These are phyloP conservation scores for Alternaria burnsii DNA, from an alignment of 2,329 filamentous ascomycete species.

Conservation along the genomic window DNA sequence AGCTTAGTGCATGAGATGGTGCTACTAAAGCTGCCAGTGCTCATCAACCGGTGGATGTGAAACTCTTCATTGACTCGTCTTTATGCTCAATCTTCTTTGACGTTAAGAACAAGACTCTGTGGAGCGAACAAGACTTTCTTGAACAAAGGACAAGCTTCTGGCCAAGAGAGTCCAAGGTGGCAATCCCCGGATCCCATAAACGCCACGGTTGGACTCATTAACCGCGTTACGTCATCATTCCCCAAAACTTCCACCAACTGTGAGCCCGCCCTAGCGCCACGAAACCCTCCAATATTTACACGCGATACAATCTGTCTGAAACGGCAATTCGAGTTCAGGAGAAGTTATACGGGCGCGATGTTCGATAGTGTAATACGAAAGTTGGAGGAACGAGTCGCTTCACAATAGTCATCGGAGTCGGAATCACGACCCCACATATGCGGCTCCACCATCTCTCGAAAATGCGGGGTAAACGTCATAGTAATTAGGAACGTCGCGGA, in stretches of 20 bases:
- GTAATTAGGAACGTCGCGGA: not conserved
- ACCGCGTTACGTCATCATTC: conserved; percentile 7
- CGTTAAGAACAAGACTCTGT: conserved; percentile 1
- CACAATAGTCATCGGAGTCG: not conserved
- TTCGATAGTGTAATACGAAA: not conserved
- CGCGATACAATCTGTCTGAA: not conserved
- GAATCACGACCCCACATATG: not conserved
- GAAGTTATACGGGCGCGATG: not conserved
- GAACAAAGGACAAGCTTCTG: conserved; percentile 10
- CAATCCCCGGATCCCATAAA: not conserved
- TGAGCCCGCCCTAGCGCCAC: not conserved
- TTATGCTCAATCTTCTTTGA: not conserved
- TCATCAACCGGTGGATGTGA: not conserved
- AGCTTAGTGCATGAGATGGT: not conserved
- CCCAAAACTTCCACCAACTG: conserved; percentile 1
- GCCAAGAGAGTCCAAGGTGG: conserved; percentile 7
- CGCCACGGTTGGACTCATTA: conserved; percentile 8
- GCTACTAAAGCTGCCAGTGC: not conserved
- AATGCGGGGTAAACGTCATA: conserved; percentile 17
- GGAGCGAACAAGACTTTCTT: conserved; percentile 11
- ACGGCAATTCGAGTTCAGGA: not conserved
- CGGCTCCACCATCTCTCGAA: not conserved
- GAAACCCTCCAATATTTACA: not conserved
- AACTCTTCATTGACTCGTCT: not conserved
- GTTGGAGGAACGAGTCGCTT: not conserved